Percentiles rank a stretch among this genome's conserved stretches.
Conservation (phyloP, 768 basidiomycete species). For the Strobilomyces dryophilus region DNA sequence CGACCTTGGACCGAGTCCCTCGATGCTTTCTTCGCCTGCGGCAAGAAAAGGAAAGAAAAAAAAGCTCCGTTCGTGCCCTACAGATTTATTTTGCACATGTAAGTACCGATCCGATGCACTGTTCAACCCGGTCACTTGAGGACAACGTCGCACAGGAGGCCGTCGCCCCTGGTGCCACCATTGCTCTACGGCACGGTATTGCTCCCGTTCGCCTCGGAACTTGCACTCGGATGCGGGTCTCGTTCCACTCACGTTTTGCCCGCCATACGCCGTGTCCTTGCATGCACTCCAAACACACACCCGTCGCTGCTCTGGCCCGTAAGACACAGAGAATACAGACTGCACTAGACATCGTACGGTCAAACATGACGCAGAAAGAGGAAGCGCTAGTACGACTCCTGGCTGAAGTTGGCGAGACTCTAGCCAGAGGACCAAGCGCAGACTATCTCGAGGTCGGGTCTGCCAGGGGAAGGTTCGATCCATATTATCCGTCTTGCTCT, state of each 20-base stretch:
- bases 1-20: slow-evolving; percentile 22
- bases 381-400: slow-evolving; percentile 17
- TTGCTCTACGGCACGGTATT: slow-evolving; percentile 7
- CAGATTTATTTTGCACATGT: background rate
- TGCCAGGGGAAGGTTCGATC: background rate
- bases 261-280: slow-evolving; percentile 11
- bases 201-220: background rate
- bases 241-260: slow-evolving; percentile 18
- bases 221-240: slow-evolving; percentile 11
- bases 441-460: background rate
- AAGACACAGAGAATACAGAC: slow-evolving; percentile 18
- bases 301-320: slow-evolving; percentile 3
- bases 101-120: background rate
- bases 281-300: background rate
- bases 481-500: background rate
- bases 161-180: slow-evolving; percentile 42
- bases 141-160: slow-evolving; percentile 33
- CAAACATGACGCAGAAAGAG: slow-evolving; percentile 21
- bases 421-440: slow-evolving; percentile 6
- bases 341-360: slow-evolving; percentile 18
- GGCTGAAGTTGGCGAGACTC: slow-evolving; percentile 19
- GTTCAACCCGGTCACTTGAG: slow-evolving; percentile 27
- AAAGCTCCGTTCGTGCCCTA: slow-evolving; percentile 1
- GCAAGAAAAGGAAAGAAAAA: no score
- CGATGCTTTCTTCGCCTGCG: no score